Evolutionary conservation across 2,329 filamentous ascomycete genomes (phyloP), one percentile per base, ranked within the genome.

Genomic region (Hypoxylon sp.): DNA sequence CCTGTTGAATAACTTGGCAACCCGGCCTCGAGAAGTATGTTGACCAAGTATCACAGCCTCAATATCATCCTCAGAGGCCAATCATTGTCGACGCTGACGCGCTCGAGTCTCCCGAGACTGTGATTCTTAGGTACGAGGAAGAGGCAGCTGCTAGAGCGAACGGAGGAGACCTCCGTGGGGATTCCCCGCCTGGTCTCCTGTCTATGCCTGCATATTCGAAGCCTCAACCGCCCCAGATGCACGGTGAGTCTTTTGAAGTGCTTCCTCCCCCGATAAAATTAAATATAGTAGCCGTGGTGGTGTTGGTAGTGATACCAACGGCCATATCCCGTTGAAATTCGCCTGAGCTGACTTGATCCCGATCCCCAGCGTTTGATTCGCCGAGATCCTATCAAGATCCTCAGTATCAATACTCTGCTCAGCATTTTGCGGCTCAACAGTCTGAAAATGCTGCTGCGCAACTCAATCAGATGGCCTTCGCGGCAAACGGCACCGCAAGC

Each of bases 171-270:
- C 82, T 82, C 79, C 81, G 80, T 76, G 83, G 84, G 85, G 88
- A 85, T 82, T 88, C 83, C 82, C 84, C 86, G 78, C 84, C 79
- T 79, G 80, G 82, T 79, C 80, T 89, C 76, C 83, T 92, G 82
- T 89, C 91, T 82, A 94, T 94, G 92, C 91, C 92, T 80, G 91
- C 91, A 82, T 94, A 93, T 86, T 85, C 87, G 77, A 97, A 97
- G 82, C 82, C 89, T 65, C 89, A 92, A 80, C 86, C 90, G 81
- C 86, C 91, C 80, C 91, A 91, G 80, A 88, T 94, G 84, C 92
- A 95, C 82, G 92, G 94, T 97, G 85, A 84, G 93, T 90, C 5
- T 19, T 19, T 13, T 29, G 42, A 42, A 29, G 47, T 32, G 17
- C 15, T 39, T 37, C 19, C 11, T 44, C 44, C 27, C 27, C 37